Base-by-base conservation (phyloP, 1,284 basidiomycete species). In the Cutaneotrichosporon mucoides region DNA sequence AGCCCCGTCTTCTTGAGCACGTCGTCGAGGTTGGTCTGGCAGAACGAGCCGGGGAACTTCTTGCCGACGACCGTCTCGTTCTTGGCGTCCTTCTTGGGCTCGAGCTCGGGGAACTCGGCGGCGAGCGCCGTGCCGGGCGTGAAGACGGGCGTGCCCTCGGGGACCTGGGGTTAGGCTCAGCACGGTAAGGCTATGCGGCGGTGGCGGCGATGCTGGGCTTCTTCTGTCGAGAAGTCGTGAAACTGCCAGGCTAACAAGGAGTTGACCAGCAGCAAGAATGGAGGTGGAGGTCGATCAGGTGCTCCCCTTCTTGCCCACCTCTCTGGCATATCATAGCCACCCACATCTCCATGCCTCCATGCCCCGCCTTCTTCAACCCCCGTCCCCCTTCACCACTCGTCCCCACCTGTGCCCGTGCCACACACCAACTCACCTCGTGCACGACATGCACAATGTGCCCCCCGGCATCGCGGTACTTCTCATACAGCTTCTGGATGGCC, bases 81-180 rank as follows among this genome's bases (percentile, higher is more conserved):
- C 5, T 13, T 16, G 5, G 45, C 45, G 6, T 9, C 46, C n/a
- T 46, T 34, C 11, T 41, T 8, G 12, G 62, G 61, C 50, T 62
- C 13, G n/a, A 68, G 62, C 48, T 66, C 66, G 16, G 55, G 53
- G 46, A 70, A 70, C 50, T 63, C 62, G 3, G 59, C 64, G 9
- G 63, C 62, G n/a, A 70, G 65, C 37, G 58, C 57, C 3, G 68
- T 70, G 54, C 53, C 60, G 37, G 65, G 64, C 4, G 68, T 70
- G 56, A 70, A 70, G 45, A 70, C 55, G 24, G 68, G 66, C 4
- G 66, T 60, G 48, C 65, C 65, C 3, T 33, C 58, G 35, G 68
- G 66, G 10, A 61, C 58, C 61, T 63, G 55, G 16, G 6, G 36
- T 56, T 16, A 59, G 47, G 8, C 13, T 6, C 24, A 24, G 24